Conservation (phyloP, 208 protist genomes). For the Crithidia brevicula region DNA sequence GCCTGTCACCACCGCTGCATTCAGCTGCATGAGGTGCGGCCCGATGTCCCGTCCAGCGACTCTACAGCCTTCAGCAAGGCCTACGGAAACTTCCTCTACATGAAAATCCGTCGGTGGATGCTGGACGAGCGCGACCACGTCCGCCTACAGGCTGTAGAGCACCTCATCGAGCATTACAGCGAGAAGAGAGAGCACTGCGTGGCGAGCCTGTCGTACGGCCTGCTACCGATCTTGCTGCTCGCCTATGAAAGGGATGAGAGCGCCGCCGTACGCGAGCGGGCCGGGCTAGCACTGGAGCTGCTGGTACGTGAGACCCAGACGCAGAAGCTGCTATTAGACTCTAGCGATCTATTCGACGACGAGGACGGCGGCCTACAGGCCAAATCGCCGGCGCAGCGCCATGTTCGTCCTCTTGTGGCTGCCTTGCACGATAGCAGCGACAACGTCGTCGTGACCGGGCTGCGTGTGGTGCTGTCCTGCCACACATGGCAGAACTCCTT, state of each 20-base stretch:
- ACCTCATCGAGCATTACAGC: slow-evolving; percentile 74
- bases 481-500: slow-evolving; percentile 70
- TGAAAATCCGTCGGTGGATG: slow-evolving; percentile 79
- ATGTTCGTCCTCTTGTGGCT: slow-evolving; percentile 38
- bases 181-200: slow-evolving; percentile 71
- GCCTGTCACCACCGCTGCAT: slow-evolving; percentile 68
- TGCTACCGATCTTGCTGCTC: slow-evolving; percentile 63
- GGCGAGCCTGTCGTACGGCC: slow-evolving; percentile 52
- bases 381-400: slow-evolving; percentile 14
- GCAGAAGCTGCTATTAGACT: slow-evolving; percentile 51
- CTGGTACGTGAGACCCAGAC: slow-evolving; percentile 55
- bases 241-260: slow-evolving; percentile 62
- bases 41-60: slow-evolving; percentile 59
- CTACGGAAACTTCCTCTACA: slow-evolving; percentile 66
- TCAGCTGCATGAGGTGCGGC: slow-evolving; percentile 74
- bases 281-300: slow-evolving; percentile 65
- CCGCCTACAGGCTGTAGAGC: slow-evolving; percentile 65
- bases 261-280: slow-evolving; percentile 64
- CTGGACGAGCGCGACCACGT: slow-evolving; percentile 52
- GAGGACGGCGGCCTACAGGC: background rate
- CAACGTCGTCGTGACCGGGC: slow-evolving; percentile 60
- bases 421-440: slow-evolving; percentile 51
- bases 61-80: slow-evolving; percentile 67
- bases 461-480: slow-evolving; percentile 66
- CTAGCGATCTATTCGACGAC: slow-evolving; percentile 17